A percentile compares a stretch with the other conserved stretches of the same genome.
These are phyloP conservation scores for Ophiocytium majus DNA, from an alignment of 352 stramenopile genomes.

Conservation along the genomic window DNA sequence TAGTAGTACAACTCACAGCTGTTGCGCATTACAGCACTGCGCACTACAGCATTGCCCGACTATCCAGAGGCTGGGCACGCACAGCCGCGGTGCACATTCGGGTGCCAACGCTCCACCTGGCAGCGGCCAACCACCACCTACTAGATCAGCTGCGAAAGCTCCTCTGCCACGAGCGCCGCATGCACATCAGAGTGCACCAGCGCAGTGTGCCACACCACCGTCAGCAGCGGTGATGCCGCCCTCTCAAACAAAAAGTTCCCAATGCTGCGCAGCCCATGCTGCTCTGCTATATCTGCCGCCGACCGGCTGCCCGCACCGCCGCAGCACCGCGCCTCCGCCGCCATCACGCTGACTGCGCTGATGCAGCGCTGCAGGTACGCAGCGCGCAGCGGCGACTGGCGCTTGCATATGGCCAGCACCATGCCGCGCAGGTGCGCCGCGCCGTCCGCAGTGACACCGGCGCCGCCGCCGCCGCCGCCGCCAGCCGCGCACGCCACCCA, in stretches of 20 bases:
- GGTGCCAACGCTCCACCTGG: no score
- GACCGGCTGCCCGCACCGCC: no score
- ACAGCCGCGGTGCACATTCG: no score
- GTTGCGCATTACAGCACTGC: no score
- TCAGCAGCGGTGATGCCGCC: not conserved
- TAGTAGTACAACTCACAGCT: no score
- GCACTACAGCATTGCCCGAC: no score
- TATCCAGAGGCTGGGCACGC: no score
- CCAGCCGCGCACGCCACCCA: no score
- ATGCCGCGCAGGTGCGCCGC: not conserved
- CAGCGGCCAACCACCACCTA: no score
- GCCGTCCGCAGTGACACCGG: not conserved
- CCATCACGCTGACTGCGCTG: not conserved
- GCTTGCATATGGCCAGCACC: not conserved
- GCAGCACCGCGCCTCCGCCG: not conserved
- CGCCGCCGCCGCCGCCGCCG: no score
- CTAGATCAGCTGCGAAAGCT: not conserved
- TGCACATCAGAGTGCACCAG: not conserved
- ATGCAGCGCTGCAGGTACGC: not conserved
- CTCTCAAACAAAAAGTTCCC: not conserved
- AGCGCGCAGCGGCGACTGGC: not conserved
- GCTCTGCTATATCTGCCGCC: not conserved
- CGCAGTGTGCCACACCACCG: not conserved
- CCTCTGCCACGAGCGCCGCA: not conserved
- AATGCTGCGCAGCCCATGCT: not conserved